phyloP scores from a whole-genome alignment of 176 grass and related monocot genomes.

The Bolboschoenus planiculmis region DNA sequence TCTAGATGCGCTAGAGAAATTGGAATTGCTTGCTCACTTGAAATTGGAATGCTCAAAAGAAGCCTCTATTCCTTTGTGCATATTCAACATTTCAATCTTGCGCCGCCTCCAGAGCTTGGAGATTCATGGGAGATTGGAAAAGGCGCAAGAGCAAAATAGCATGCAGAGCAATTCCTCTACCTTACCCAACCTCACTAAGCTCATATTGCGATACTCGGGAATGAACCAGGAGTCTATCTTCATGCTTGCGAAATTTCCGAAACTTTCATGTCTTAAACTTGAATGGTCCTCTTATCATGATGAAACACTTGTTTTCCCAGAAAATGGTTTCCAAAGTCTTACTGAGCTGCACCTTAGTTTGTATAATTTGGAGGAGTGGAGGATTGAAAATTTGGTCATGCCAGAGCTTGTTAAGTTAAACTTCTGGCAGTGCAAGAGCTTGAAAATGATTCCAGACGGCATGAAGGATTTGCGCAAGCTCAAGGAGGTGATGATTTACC shows the following conservation, averaged over 20 bases:
- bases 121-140: neutral
- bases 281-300: neutral
- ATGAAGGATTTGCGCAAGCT: neutral
- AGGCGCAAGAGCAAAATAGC: neutral
- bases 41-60: neutral
- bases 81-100: conserved; percentile 29
- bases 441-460: neutral
- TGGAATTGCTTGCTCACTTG: conserved; percentile 25
- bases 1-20: conserved; percentile 6
- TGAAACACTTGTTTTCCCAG: conserved; percentile 9
- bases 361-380: neutral
- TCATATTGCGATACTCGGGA: neutral
- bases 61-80: neutral
- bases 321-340: conserved; percentile 20
- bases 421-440: neutral
- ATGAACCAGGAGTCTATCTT: conserved; percentile 16
- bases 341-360: conserved; percentile 15
- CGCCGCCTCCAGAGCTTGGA: conserved; percentile 19
- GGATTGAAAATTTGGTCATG: neutral
- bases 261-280: conserved; percentile 17
- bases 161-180: neutral
- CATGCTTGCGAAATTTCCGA: conserved; percentile 32
- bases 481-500: conserved; percentile 8
- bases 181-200: conserved; percentile 27
- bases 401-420: neutral